Base-by-base conservation (phyloP, 1,284 basidiomycete genomes). In the Trametes pubescens region DNA sequence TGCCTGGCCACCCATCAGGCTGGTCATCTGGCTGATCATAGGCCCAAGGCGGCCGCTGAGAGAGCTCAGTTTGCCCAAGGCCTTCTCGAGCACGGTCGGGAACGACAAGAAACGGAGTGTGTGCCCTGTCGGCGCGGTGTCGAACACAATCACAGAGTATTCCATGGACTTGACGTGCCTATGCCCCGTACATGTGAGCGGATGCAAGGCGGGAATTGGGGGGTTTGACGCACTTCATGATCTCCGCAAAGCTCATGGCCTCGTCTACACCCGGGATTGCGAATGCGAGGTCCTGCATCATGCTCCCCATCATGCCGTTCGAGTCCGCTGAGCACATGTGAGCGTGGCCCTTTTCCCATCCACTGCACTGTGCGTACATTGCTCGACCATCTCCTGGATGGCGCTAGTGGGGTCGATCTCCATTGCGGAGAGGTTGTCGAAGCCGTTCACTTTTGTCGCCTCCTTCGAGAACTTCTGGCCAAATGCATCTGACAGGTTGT, bases 131-230 rank as follows among this genome's bases (percentile, higher is more conserved):
- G 97, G 97, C 43, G 97, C 97, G 0, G 97, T 99, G 77, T 99
- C 97, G 74, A 99, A 99, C 32, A 99, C 96, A 74, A 99, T 99
- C 62, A 98, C 95, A 24, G 95, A 96, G 82, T 98, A 99, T 80
- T 99, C 91, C 97, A 99, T 99, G n/a, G 95, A 98, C 80, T 99
- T 99, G 79, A 99, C 98, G 78, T 99, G 96, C 75, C 95, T 97
- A 69, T 1, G 49, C 21, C 40, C 16, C 43, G 18, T 46, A 51
- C n/a, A 32, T 35, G 32, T 51, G 32, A 51, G 21, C 49, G n/a
- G 46, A 52, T 26, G 38, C 2, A 3, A n/a, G 55, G 21, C n/a
- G 26, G 13, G 11, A n/a, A n/a, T 4, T 44, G 49, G 24, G 60
- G 47, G 44, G 32, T 52, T 46, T 11, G 61, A 81, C 87, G 66